A percentile compares a stretch with the other conserved stretches of the same genome.
phyloP scores from a whole-genome alignment of 2,329 filamentous ascomycete species.

The Arthrobotrys entomopaga region DNA sequence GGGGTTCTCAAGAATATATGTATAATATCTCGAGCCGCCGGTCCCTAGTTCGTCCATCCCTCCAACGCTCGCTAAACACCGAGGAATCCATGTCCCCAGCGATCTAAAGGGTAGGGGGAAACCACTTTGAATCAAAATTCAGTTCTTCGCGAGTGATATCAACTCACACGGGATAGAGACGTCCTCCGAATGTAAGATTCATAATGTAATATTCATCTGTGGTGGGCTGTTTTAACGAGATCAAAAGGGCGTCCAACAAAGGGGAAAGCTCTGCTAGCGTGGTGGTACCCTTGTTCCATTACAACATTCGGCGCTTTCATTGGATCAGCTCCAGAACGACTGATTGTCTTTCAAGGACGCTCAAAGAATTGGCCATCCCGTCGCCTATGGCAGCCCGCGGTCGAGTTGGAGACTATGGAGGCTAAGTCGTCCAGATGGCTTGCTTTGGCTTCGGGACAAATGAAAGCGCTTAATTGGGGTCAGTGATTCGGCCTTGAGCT shows the following conservation, averaged over 20 bases:
- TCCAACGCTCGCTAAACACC: slow-evolving; percentile 3
- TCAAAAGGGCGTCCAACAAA: slow-evolving; percentile 4
- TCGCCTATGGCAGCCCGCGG: too few species aligned
- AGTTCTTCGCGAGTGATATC: slow-evolving; percentile 51
- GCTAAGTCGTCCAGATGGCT: slow-evolving; percentile 16
- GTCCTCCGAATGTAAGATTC: slow-evolving; percentile 20
- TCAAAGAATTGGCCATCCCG: not conserved
- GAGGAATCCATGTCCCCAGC: not conserved
- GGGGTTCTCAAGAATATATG: too few species aligned
- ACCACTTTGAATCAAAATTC: slow-evolving; percentile 25
- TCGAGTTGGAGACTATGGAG: too few species aligned
- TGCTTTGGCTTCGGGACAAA: slow-evolving; percentile 22
- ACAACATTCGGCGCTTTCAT: slow-evolving; percentile 28
- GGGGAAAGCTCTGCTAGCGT: slow-evolving; percentile 31
- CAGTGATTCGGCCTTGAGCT: slow-evolving; percentile 43
- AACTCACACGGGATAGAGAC: slow-evolving; percentile 28
- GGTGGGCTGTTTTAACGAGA: slow-evolving; percentile 4
- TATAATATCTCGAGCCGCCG: slow-evolving; percentile 34
- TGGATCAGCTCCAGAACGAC: slow-evolving; percentile 1
- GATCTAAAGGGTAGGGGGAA: not conserved
- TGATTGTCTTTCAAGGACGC: slow-evolving; percentile 14
- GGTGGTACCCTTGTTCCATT: slow-evolving; percentile 23
- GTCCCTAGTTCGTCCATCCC: slow-evolving; percentile 23
- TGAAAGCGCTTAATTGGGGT: slow-evolving; percentile 41
- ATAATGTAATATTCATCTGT: not conserved